A percentile compares a stretch with the other conserved stretches of the same genome.
These are phyloP conservation scores for Phytophthora sansomeana DNA, from an alignment of 352 stramenopile species.

Conservation along the genomic window DNA sequence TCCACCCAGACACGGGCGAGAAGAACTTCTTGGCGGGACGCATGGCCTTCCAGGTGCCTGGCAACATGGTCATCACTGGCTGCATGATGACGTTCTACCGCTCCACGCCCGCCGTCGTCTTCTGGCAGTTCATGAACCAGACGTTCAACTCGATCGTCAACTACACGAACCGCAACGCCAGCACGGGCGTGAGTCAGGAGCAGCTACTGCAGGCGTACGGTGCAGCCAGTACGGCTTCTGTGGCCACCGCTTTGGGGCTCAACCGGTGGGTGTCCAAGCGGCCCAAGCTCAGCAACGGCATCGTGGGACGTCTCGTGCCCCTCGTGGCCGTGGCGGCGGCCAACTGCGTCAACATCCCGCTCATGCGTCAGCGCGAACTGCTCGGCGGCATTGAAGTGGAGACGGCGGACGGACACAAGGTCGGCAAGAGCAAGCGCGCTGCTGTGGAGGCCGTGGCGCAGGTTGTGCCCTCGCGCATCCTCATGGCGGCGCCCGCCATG, in stretches of 20 bases:
- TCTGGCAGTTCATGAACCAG: slow-evolving; percentile 93
- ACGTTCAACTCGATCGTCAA: slow-evolving; percentile 94
- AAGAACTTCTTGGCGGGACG: slow-evolving; percentile 89
- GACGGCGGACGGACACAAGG: slow-evolving; percentile 63
- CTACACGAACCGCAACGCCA: slow-evolving; percentile 94
- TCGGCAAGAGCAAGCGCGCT: slow-evolving; percentile 76
- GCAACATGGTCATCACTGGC: slow-evolving; percentile 91
- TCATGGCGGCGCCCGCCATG: slow-evolving; percentile 90
- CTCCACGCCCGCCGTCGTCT: slow-evolving; percentile 80
- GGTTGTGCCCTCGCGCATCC: slow-evolving; percentile 85
- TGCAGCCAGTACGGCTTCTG: slow-evolving; percentile 80
- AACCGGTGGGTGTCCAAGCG: slow-evolving; percentile 80
- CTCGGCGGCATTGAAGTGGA: slow-evolving; percentile 84
- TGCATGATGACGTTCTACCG: slow-evolving; percentile 91
- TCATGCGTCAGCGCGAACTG: slow-evolving; percentile 92
- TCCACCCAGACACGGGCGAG: slow-evolving; percentile 91
- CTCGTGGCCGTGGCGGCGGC: slow-evolving; percentile 87
- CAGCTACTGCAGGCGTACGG: slow-evolving; percentile 86
- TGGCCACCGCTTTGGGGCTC: slow-evolving; percentile 78
- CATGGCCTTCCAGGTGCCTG: slow-evolving; percentile 90
- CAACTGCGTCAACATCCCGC: slow-evolving; percentile 91
- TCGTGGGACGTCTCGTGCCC: slow-evolving; percentile 79
- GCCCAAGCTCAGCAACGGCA: slow-evolving; percentile 61
- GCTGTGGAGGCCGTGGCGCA: slow-evolving; percentile 82
- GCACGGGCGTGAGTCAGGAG: slow-evolving; percentile 80